Evolutionary conservation across 2,329 filamentous ascomycete genomes (phyloP), one percentile per base, ranked within the genome.

Genomic region (Fusarium graminum): DNA sequence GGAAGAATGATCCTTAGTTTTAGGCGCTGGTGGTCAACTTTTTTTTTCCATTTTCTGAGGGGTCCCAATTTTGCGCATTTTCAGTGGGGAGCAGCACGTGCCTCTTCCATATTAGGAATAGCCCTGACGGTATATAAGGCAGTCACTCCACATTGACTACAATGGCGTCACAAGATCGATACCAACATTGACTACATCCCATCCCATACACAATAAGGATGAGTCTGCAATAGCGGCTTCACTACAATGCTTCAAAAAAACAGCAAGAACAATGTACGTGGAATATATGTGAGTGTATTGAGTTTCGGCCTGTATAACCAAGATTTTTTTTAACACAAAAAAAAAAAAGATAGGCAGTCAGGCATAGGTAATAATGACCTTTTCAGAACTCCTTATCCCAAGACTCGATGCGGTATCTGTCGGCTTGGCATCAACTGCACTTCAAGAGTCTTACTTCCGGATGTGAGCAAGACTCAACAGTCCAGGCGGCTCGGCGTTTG

Each of bases 61-160:
- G 34, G 69, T 55, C 58, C 59, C 26, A 59, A 44, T 65, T 76
- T 74, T 67, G 67, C 59, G 19, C 43, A 36, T 69, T 67, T 65
- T 69, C 41, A 39, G 72, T 74, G 75, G 73, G 62, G 63, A 49
- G 34, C 53, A 66, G 40, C 75, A 76, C 74, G 75, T 77, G 75
- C 75, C 46, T 61, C 13, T 36, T 17, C 61, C 43, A 11, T 12
- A 63, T 58, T n/a, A 1, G 30, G 50, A 56, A 36, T 36, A 36
- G 34, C 16, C n/a, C 34, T 40, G 19, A 34, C 38, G 14, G 22
- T 17, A 34, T 6, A n/a, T n/a, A n/a, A n/a, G n/a, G n/a, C n/a
- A 34, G 51, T 25, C 52, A 56, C 67, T 72, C 68, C 67, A 40
- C 36, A 47, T 45, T 14, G 14, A 45, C 29, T 29, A 19, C 22